Percentiles rank a stretch among this genome's conserved stretches.
These are phyloP conservation scores for Zymoseptoria ardabiliae DNA, from an alignment of 2,329 filamentous ascomycete species.

Conservation along the genomic window DNA sequence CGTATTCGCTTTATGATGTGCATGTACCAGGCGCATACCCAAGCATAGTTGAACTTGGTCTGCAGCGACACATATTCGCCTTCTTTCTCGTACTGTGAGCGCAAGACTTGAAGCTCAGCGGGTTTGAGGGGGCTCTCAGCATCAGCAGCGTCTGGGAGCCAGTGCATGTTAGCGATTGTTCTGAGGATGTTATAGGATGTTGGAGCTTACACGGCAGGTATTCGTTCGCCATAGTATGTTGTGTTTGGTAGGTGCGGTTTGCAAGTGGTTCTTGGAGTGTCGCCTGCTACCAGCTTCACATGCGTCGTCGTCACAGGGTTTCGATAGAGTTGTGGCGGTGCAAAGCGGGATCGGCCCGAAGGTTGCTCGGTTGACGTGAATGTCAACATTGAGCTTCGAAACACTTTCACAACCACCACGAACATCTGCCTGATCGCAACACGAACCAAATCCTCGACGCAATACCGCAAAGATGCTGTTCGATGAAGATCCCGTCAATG, in stretches of 20 bases:
- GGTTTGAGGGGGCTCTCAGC: slow-evolving; percentile 92
- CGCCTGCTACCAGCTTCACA: background rate
- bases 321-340: slow-evolving; percentile 1
- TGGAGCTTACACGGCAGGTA: slow-evolving; percentile 42
- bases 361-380: slow-evolving; percentile 8
- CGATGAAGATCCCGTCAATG: slow-evolving; percentile 83
- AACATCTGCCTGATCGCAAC: background rate
- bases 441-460: background rate
- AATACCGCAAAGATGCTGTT: slow-evolving; percentile 53
- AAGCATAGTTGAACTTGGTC: slow-evolving; percentile 99
- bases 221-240: slow-evolving; percentile 33
- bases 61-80: slow-evolving; percentile 94
- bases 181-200: background rate
- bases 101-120: slow-evolving; percentile 85
- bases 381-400: slow-evolving; percentile 6
- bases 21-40: slow-evolving; percentile 52
- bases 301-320: slow-evolving; percentile 1
- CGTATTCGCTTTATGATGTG: background rate
- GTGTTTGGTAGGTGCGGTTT: background rate
- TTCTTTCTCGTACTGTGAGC: slow-evolving; percentile 93
- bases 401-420: background rate
- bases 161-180: slow-evolving; percentile 20
- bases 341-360: slow-evolving; percentile 1
- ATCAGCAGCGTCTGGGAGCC: slow-evolving; percentile 77
- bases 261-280: slow-evolving; percentile 5